Percentiles rank a stretch among this genome's conserved stretches.
Evolutionary conservation across 768 basidiomycete species (phyloP).

Genomic region (Macrolepiota fuliginosa): DNA sequence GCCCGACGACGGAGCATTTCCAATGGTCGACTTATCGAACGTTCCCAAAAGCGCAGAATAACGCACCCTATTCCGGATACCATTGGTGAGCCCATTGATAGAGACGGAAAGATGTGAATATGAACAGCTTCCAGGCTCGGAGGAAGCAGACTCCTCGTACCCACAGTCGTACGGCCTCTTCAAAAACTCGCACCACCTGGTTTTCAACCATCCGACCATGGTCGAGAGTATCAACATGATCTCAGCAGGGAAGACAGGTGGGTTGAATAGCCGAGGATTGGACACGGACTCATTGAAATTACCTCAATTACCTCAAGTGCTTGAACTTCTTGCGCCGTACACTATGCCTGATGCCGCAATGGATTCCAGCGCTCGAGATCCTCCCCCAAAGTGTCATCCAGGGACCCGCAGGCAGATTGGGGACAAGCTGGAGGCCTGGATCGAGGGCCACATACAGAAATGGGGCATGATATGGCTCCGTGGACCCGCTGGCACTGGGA

Average conservation of each 20-base stretch:
- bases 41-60: too few species aligned
- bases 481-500: slow-evolving; percentile 7
- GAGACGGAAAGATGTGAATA: too few species aligned
- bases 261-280: background rate
- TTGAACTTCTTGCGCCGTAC: background rate
- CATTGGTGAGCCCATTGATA: too few species aligned
- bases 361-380: background rate
- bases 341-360: background rate
- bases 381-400: slow-evolving; percentile 2
- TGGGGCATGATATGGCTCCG: background rate
- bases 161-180: too few species aligned
- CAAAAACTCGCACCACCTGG: too few species aligned
- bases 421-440: background rate
- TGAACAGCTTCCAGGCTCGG: too few species aligned
- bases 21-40: background rate
- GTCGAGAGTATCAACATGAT: too few species aligned
- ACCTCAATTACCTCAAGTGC: background rate
- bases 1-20: too few species aligned
- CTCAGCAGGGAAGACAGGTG: background rate
- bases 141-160: too few species aligned
- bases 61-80: too few species aligned
- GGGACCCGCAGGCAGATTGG: background rate
- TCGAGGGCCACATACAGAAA: background rate
- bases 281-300: background rate
- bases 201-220: too few species aligned